Percentiles rank a stretch among this genome's conserved stretches.
These are phyloP conservation scores for Arthrobotrys entomopaga DNA, from an alignment of 2,329 filamentous ascomycete genomes.

Conservation along the genomic window DNA sequence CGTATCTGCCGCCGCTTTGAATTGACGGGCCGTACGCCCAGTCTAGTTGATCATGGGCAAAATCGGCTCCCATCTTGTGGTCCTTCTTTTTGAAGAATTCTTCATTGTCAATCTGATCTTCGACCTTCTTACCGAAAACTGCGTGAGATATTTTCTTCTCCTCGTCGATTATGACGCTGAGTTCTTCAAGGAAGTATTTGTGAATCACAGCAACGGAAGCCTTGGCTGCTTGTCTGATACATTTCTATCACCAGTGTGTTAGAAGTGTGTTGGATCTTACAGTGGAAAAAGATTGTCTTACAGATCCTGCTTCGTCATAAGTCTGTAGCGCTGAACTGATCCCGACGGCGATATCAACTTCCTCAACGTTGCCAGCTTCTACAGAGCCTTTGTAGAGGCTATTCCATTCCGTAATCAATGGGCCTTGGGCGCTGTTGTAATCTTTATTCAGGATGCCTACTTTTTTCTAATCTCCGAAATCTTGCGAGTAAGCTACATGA, in stretches of 20 bases:
- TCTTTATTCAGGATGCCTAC: constrained; percentile 88
- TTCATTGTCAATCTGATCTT: constrained; percentile 88
- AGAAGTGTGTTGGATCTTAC: constrained; percentile 23
- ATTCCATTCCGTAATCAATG: constrained; percentile 97
- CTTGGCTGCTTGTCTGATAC: constrained; percentile 92
- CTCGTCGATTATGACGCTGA: constrained; percentile 93
- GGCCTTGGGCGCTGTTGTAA: constrained; percentile 73
- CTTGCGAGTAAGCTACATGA: too few species aligned
- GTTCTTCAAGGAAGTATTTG: constrained; percentile 96
- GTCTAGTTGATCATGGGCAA: constrained; percentile 88
- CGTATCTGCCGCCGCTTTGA: constrained; percentile 95
- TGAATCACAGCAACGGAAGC: constrained; percentile 95
- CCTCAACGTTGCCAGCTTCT: constrained; percentile 83
- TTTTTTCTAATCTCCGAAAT: constrained; percentile 73
- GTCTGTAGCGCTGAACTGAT: constrained; percentile 79
- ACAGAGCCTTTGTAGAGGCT: constrained; percentile 72
- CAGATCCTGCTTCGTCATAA: constrained; percentile 93
- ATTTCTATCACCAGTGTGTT: constrained; percentile 67
- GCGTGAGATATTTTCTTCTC: constrained; percentile 98
- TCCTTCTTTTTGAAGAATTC: constrained; percentile 90
- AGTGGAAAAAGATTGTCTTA: constrained; percentile 61
- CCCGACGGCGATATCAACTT: constrained; percentile 79
- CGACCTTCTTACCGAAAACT: constrained; percentile 83
- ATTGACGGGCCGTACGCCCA: constrained; percentile 92
- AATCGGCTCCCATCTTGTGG: constrained; percentile 83